Evolutionary conservation across 2,329 filamentous ascomycete species (phyloP).

Genomic region (Calcarisporium arbuscula): DNA sequence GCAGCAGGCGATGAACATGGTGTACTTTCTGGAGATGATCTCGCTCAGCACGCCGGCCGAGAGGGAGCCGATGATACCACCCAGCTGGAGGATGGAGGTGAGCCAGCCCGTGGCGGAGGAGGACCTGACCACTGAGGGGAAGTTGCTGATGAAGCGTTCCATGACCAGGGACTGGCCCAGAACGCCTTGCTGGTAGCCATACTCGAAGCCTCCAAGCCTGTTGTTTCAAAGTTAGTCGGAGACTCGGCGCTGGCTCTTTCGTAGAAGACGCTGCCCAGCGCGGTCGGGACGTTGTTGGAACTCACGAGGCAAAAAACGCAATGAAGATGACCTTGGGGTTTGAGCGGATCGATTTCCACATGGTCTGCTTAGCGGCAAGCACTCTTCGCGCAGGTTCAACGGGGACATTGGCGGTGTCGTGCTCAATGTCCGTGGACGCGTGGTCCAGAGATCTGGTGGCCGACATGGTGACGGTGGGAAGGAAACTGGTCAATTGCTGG

Average conservation of each 20-base stretch:
- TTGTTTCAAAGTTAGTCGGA: neutral
- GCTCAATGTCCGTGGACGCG: slow-evolving; percentile 9
- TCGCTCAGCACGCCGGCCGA: slow-evolving; percentile 41
- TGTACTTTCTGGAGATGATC: slow-evolving; percentile 43
- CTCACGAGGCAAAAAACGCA: slow-evolving; percentile 33
- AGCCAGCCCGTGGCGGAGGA: slow-evolving; percentile 44
- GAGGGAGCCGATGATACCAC: slow-evolving; percentile 42
- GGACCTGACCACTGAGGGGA: slow-evolving; percentile 39
- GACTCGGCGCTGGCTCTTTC: neutral
- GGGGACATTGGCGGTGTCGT: slow-evolving; percentile 6
- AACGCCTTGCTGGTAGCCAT: slow-evolving; percentile 50
- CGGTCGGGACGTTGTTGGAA: slow-evolving; percentile 1
- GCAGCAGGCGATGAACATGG: slow-evolving; percentile 42
- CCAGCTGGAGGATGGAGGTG: slow-evolving; percentile 44
- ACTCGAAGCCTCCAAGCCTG: slow-evolving; percentile 45
- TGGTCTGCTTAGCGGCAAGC: slow-evolving; percentile 8
- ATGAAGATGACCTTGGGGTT: slow-evolving; percentile 33
- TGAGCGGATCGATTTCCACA: slow-evolving; percentile 22
- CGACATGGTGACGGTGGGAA: too few species aligned
- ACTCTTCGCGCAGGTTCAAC: slow-evolving; percentile 12
- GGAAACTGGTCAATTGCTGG: too few species aligned
- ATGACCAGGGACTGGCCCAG: slow-evolving; percentile 48
- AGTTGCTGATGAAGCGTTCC: slow-evolving; percentile 41
- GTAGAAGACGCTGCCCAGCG: too few species aligned
- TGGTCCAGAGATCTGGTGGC: slow-evolving; percentile 1